Conservation (phyloP, 2,329 filamentous ascomycete genomes). For the Microsporum audouinii region DNA sequence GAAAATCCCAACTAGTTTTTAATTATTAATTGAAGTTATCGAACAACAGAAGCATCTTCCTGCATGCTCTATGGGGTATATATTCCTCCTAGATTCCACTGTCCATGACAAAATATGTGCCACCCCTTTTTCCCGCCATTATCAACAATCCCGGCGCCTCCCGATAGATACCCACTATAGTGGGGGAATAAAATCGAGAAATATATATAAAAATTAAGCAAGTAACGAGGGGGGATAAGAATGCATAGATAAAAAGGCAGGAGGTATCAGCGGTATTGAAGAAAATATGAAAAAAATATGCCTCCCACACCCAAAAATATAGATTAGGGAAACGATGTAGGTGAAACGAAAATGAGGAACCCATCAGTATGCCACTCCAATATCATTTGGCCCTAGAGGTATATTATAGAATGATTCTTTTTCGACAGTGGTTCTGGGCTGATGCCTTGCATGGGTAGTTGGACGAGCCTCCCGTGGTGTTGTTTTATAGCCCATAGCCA, state of each 20-base stretch:
- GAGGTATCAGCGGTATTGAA: neutral
- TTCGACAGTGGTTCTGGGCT: conserved; percentile 14
- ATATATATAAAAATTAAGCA: neutral
- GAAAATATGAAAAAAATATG: neutral
- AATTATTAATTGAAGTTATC: neutral
- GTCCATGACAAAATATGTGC: neutral
- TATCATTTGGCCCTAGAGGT: conserved; percentile 11
- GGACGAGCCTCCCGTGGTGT: conserved; percentile 14
- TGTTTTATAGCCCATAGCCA: conserved; percentile 7
- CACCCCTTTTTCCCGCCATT: conserved; percentile 1
- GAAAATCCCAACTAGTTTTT: neutral
- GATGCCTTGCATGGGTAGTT: conserved; percentile 14
- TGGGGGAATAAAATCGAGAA: neutral
- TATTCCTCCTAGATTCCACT: neutral
- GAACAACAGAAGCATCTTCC: neutral
- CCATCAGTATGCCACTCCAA: conserved; percentile 25
- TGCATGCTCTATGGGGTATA: neutral
- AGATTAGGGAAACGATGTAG: neutral
- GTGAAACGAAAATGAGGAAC: neutral
- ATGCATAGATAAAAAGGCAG: neutral
- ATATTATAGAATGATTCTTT: neutral
- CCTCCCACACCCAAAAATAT: neutral
- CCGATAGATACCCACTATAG: neutral
- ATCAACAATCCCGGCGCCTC: neutral
- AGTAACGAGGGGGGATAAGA: neutral